phyloP scores from a whole-genome alignment of 1,284 basidiomycete genomes.

The Fistulinella cinereoalba region DNA sequence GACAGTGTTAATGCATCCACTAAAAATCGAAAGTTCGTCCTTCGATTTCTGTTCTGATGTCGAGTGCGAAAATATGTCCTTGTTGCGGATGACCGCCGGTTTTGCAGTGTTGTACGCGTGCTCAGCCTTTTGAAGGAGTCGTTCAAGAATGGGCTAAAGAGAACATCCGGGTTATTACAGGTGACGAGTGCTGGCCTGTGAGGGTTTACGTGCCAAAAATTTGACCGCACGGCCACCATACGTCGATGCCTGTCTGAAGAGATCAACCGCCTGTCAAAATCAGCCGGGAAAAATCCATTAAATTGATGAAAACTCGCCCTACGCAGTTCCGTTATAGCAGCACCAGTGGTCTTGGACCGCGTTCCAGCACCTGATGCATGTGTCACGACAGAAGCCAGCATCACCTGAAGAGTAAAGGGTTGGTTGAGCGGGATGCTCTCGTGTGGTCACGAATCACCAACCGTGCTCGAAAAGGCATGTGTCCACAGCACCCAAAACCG shows the following conservation, averaged over 20 bases:
- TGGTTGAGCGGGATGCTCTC: background rate
- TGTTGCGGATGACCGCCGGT: slow-evolving; percentile 41
- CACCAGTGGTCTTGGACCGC: slow-evolving; percentile 60
- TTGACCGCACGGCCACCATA: slow-evolving; percentile 63
- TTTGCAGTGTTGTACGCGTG: slow-evolving; percentile 47
- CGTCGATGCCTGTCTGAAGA: slow-evolving; percentile 58
- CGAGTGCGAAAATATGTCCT: slow-evolving; percentile 56
- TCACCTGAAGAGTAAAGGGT: slow-evolving; percentile 44
- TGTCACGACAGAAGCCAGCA: slow-evolving; percentile 69
- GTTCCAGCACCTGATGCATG: slow-evolving; percentile 44
- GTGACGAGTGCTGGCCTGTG: no score
- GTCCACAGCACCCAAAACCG: slow-evolving; percentile 70
- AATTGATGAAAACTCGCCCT: slow-evolving; percentile 24
- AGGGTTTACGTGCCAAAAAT: slow-evolving; percentile 57
- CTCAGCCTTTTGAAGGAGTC: slow-evolving; percentile 60
- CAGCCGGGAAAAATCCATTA: slow-evolving; percentile 6
- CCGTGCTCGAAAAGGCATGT: slow-evolving; percentile 61
- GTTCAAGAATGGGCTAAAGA: slow-evolving; percentile 56
- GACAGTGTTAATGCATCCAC: slow-evolving; percentile 63
- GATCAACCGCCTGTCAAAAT: slow-evolving; percentile 44
- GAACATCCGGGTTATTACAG: no score
- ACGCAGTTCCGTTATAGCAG: slow-evolving; percentile 59
- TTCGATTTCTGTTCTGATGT: slow-evolving; percentile 34
- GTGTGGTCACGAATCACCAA: slow-evolving; percentile 27
- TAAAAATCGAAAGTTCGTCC: slow-evolving; percentile 71